Conservation (phyloP, 345 rosid genomes). For the Gossypium rotundifolium region DNA sequence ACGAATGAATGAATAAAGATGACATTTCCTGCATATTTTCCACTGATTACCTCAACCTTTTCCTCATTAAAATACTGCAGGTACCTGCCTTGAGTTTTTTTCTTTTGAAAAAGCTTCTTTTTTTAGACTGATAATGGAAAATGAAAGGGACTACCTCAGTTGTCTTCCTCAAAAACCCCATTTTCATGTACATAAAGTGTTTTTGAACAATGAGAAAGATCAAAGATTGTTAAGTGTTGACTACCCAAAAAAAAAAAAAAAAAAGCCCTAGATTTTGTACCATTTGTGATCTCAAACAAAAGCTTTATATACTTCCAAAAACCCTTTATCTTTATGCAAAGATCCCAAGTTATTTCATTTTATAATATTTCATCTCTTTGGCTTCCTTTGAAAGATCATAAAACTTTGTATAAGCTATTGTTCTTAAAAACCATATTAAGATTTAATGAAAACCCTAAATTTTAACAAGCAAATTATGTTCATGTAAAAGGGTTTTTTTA, state of each 20-base stretch:
- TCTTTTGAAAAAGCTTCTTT: not conserved
- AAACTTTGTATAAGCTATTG: not conserved
- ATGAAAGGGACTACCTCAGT: not conserved
- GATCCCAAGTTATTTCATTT: too few relatives aligned
- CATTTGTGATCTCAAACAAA: not conserved
- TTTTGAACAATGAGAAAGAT: not conserved
- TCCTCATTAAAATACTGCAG: not conserved
- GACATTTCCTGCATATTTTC: constrained; percentile 5
- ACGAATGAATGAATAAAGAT: not conserved
- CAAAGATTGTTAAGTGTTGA: not conserved
- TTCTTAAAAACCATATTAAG: not conserved
- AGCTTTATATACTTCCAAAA: not conserved
- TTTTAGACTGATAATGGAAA: not conserved
- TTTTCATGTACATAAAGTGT: not conserved
- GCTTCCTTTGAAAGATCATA: not conserved
- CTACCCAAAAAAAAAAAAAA: not conserved
- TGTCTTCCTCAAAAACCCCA: constrained; percentile 6
- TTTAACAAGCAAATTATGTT: not conserved
- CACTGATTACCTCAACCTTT: constrained; percentile 6
- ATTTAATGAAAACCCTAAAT: not conserved
- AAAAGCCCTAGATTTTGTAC: not conserved
- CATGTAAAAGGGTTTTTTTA: not conserved
- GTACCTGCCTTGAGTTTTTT: not conserved
- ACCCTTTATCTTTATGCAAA: not conserved
- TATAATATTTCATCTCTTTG: not conserved